A percentile compares a stretch with the other conserved stretches of the same genome.
Evolutionary conservation across 352 stramenopile species (phyloP).

Genomic region (Pythium chondricola): DNA sequence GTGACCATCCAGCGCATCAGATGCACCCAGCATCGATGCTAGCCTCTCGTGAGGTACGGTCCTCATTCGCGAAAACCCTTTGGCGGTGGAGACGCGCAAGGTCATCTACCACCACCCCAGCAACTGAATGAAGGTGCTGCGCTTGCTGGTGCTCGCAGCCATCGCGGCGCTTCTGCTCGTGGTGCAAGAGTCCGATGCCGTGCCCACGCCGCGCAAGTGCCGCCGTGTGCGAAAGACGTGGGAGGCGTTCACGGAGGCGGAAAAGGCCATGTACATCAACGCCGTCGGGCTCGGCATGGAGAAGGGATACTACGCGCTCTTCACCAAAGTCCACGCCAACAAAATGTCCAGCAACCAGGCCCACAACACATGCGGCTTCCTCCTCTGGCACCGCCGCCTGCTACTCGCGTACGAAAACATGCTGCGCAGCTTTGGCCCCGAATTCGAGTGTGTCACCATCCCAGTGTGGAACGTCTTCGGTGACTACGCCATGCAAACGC

Average conservation of each 20-base stretch:
- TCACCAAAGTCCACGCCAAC: constrained; percentile 14
- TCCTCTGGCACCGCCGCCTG: constrained; percentile 21
- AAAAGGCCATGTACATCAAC: constrained; percentile 7
- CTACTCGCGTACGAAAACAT: constrained; percentile 26
- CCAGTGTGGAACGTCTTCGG: constrained; percentile 22
- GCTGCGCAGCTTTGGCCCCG: constrained; percentile 17
- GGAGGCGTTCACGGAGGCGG: not conserved
- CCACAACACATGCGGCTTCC: constrained; percentile 18
- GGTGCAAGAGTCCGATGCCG: not conserved
- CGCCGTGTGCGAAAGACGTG: not conserved
- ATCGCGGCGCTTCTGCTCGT: not conserved
- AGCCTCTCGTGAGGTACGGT: too few species aligned
- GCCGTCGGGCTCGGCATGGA: constrained; percentile 19
- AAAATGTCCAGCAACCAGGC: constrained; percentile 10
- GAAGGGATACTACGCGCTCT: constrained; percentile 16
- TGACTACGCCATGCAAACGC: constrained; percentile 7
- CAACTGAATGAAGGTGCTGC: not conserved
- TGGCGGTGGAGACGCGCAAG: too few species aligned
- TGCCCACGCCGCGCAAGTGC: not conserved
- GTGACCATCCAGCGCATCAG: too few species aligned
- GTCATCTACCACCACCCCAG: too few species aligned
- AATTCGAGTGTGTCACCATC: constrained; percentile 17
- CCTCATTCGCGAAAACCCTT: too few species aligned
- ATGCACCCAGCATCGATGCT: too few species aligned
- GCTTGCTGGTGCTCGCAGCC: not conserved